phyloP scores from a whole-genome alignment of 495 filamentous ascomycete species.

The Penicillium lividum region DNA sequence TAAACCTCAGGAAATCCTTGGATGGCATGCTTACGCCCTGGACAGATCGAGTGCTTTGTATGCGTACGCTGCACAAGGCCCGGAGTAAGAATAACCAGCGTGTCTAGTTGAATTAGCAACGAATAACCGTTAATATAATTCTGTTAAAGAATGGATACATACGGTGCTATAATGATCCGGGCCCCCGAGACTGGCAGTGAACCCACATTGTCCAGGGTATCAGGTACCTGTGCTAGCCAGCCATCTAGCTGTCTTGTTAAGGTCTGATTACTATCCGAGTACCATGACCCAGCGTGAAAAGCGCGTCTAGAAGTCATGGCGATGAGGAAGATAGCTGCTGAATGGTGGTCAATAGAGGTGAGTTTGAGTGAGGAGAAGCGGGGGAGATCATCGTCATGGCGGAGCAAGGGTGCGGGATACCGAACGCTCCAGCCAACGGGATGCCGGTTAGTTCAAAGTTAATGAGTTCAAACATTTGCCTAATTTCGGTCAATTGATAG shows the following conservation, averaged over 20 bases:
- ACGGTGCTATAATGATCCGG: slow-evolving; percentile 94
- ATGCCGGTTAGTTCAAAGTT: neutral
- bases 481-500: too few species aligned
- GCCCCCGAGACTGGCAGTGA: slow-evolving; percentile 73
- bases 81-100: slow-evolving; percentile 94
- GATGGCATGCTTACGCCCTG: slow-evolving; percentile 57
- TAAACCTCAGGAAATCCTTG: neutral
- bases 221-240: slow-evolving; percentile 75
- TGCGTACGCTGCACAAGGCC: slow-evolving; percentile 89
- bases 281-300: slow-evolving; percentile 82
- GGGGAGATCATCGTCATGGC: slow-evolving; percentile 24
- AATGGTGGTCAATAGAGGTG: slow-evolving; percentile 3
- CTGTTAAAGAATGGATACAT: slow-evolving; percentile 40
- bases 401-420: slow-evolving; percentile 23
- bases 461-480: too few species aligned
- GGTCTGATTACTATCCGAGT: slow-evolving; percentile 57
- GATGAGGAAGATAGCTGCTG: neutral
- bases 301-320: slow-evolving; percentile 66
- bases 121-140: neutral
- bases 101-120: slow-evolving; percentile 57
- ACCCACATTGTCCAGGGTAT: slow-evolving; percentile 55
- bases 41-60: slow-evolving; percentile 89
- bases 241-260: slow-evolving; percentile 73
- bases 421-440: slow-evolving; percentile 11
- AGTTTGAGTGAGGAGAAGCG: slow-evolving; percentile 28